Conservation (phyloP, 306 rosid genomes). For the Ammopiptanthus mongolicus region DNA sequence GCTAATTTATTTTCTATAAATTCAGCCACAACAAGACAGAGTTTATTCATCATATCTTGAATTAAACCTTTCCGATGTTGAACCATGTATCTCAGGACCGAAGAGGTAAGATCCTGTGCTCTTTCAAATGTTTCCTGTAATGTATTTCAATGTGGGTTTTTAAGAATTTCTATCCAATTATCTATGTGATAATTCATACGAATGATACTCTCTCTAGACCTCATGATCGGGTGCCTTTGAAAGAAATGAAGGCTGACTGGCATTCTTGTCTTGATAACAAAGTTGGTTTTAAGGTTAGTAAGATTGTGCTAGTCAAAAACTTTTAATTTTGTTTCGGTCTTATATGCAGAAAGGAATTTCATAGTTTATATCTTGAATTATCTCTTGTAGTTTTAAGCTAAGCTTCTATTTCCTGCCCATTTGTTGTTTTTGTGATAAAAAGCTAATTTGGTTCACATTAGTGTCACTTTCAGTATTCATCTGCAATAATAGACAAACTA, state of each 20-base stretch:
- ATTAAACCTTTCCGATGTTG: constrained; percentile 74
- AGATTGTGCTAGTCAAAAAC: neutral
- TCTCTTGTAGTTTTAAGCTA: neutral
- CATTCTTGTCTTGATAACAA: constrained; percentile 84
- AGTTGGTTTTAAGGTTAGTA: constrained; percentile 92
- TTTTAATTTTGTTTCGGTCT: neutral
- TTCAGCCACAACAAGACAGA: constrained; percentile 86
- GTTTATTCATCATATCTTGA: constrained; percentile 90
- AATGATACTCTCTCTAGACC: constrained; percentile 46
- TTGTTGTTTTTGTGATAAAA: neutral
- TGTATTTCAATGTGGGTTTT: constrained; percentile 3
- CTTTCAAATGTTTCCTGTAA: neutral
- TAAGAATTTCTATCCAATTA: neutral
- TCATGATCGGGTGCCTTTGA: constrained; percentile 82
- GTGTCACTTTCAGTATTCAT: neutral
- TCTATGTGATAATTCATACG: neutral
- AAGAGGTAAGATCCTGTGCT: constrained; percentile 55
- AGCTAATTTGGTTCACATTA: constrained; percentile 7
- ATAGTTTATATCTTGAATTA: neutral
- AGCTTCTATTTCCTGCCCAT: neutral
- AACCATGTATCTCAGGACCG: constrained; percentile 91
- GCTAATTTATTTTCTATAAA: constrained; percentile 25
- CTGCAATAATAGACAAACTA: neutral
- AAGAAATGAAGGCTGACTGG: constrained; percentile 93
- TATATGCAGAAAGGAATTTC: neutral